Percentiles rank a stretch among this genome's conserved stretches.
phyloP scores from a whole-genome alignment of 352 stramenopile species.

The Pythium aquatile region DNA sequence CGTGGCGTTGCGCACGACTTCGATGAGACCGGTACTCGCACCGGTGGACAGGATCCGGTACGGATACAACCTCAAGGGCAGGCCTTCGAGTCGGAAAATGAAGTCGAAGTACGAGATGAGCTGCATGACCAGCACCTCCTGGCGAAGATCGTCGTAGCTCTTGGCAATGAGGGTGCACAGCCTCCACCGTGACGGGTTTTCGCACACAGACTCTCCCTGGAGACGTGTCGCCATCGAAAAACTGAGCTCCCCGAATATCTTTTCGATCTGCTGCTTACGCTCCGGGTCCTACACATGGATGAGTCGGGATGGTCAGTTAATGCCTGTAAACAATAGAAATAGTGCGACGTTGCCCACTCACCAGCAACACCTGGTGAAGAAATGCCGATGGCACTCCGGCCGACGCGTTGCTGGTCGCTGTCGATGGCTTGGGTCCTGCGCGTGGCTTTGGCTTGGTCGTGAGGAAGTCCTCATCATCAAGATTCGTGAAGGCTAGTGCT shows the following conservation, averaged over 20 bases:
- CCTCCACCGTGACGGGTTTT: slow-evolving; percentile 34
- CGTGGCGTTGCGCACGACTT: slow-evolving; percentile 94
- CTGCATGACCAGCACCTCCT: slow-evolving; percentile 98
- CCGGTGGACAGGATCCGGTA: slow-evolving; percentile 97
- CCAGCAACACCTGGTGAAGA: slow-evolving; percentile 9
- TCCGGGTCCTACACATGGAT: slow-evolving; percentile 28
- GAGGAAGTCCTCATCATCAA: slow-evolving; percentile 11
- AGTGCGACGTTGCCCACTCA: background rate
- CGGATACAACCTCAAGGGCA: slow-evolving; percentile 91
- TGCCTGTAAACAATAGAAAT: too few species aligned
- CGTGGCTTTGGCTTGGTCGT: background rate
- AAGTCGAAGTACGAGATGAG: slow-evolving; percentile 95
- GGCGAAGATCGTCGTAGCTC: slow-evolving; percentile 96
- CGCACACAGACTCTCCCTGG: background rate
- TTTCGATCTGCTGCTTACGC: slow-evolving; percentile 49
- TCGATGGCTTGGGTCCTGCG: background rate
- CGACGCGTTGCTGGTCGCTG: background rate
- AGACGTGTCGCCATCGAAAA: slow-evolving; percentile 47
- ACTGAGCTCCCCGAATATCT: slow-evolving; percentile 72
- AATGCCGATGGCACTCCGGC: background rate
- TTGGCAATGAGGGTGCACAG: slow-evolving; percentile 93
- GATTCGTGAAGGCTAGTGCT: slow-evolving; percentile 16
- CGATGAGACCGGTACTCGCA: slow-evolving; percentile 93
- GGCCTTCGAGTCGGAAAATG: slow-evolving; percentile 89
- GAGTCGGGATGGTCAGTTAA: background rate